Evolutionary conservation across 225 moss, liverwort and hornwort species (phyloP), one percentile per base, ranked within the genome.

Genomic region (Polytrichum commune): DNA sequence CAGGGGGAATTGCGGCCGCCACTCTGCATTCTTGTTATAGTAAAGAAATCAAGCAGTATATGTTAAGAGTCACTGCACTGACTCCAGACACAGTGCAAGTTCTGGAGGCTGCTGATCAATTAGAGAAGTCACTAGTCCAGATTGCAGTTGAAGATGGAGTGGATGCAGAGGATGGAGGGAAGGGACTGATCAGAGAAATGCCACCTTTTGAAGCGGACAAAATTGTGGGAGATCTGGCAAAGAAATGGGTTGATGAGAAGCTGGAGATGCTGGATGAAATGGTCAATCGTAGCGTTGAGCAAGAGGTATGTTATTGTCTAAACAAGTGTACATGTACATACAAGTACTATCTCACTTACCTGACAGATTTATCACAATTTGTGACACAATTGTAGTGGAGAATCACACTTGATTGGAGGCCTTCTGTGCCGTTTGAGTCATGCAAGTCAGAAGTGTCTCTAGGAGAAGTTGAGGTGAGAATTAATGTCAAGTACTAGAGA

Each of bases 81-180:
- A 83, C 88, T 8, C 82, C 81, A 16, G 96, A 96, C 3, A 88
- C 87, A 2, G 84, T 92, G 81, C 90, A 85, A 77, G 88, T 91
- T 19, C 76, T 96, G 66, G 77, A 90, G 66, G 86, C 83, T 13
- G 96, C 93, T 55, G 86, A 86, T 76, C 77, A 83, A 20, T 53
- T 96, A 4, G 96, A 96, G 74, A 92, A 86, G 77, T 66, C 76
- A 10, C 82, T 96, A 13, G 93, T 96, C 20, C 88, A 89, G 73
- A 92, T 93, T n/a, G 96, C 89, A 0, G 96, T 93, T 2, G 93
- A 92, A 66, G 96, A 96, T 65, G 93, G 90, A 23, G 90, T 79
- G 66, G 83, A 93, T 56, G 93, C 96, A 1, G 96, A 96, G 60
- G 96, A 96, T 73, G 96, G 96, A 29, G 96, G 96, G 6, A 96